These are phyloP conservation scores for Polychaeton citri DNA, from an alignment of 2,329 filamentous ascomycete genomes.

Conservation along the genomic window DNA sequence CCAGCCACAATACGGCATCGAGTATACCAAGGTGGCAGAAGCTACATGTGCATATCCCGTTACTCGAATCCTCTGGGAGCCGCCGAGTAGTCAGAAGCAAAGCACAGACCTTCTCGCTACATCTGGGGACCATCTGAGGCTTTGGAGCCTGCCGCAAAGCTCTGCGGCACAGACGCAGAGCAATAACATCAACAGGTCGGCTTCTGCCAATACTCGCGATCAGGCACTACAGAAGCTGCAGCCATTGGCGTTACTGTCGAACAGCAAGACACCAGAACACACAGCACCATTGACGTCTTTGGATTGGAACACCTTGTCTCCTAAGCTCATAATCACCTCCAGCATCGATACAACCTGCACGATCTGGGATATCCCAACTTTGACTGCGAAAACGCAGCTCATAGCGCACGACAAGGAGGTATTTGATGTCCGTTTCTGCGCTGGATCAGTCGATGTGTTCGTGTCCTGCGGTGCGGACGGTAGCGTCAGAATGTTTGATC, in stretches of 20 bases:
- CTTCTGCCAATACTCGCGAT: slow-evolving; percentile 45
- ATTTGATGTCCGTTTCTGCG: slow-evolving; percentile 95
- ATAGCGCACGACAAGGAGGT: slow-evolving; percentile 99
- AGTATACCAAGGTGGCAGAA: slow-evolving; percentile 88
- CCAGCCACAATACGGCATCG: slow-evolving; percentile 60
- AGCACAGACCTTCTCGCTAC: slow-evolving; percentile 90
- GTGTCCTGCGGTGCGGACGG: slow-evolving; percentile 96
- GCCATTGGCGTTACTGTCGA: slow-evolving; percentile 81
- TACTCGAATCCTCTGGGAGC: slow-evolving; percentile 89
- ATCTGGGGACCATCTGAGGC: slow-evolving; percentile 80
- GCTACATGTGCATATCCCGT: slow-evolving; percentile 97
- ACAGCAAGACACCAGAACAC: slow-evolving; percentile 96
- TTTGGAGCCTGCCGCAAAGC: slow-evolving; percentile 74
- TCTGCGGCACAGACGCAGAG: slow-evolving; percentile 23
- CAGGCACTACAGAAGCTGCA: slow-evolving; percentile 68
- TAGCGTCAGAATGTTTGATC: slow-evolving; percentile 96
- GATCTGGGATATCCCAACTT: slow-evolving; percentile 96
- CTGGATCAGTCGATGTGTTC: slow-evolving; percentile 96
- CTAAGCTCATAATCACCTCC: slow-evolving; percentile 93
- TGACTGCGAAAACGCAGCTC: slow-evolving; percentile 94
- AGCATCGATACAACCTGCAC: slow-evolving; percentile 99
- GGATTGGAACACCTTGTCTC: slow-evolving; percentile 96
- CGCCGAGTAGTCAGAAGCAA: slow-evolving; percentile 86
- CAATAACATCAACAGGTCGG: slow-evolving; percentile 57
- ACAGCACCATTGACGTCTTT: slow-evolving; percentile 91